Percentiles rank a stretch among this genome's conserved stretches.
These are phyloP conservation scores for Yarrowia sp. DNA, from an alignment of 805 yeast species.

Conservation along the genomic window DNA sequence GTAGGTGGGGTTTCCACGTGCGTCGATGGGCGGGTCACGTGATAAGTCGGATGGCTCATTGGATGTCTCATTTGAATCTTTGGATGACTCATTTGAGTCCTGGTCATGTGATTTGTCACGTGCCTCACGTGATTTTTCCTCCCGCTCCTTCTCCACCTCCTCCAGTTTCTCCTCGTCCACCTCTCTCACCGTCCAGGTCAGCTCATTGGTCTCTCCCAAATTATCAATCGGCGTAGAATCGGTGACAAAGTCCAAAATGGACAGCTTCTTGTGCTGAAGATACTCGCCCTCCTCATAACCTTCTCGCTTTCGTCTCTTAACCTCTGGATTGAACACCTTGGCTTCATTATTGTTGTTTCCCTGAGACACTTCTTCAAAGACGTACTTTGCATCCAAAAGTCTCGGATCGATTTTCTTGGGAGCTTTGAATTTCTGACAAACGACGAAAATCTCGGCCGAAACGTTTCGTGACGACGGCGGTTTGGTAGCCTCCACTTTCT, in stretches of 20 bases:
- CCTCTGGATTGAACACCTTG: constrained; percentile 92
- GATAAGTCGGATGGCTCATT: no score
- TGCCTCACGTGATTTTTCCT: no score
- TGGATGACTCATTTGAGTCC: no score
- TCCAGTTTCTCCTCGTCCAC: neutral
- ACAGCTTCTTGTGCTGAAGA: constrained; percentile 68
- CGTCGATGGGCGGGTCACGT: neutral
- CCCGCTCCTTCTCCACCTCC: neutral
- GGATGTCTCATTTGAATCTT: no score
- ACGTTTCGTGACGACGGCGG: constrained; percentile 99
- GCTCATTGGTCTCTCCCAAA: constrained; percentile 74
- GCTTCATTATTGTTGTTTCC: constrained; percentile 73
- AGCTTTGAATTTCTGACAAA: constrained; percentile 93
- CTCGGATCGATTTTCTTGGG: constrained; percentile 95
- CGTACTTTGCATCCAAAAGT: constrained; percentile 87
- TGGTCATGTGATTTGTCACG: no score
- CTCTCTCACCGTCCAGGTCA: constrained; percentile 50
- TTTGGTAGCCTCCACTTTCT: constrained; percentile 96
- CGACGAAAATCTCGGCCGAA: constrained; percentile 98
- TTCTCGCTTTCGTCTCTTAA: constrained; percentile 85
- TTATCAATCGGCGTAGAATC: constrained; percentile 83
- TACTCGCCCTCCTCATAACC: constrained; percentile 98
- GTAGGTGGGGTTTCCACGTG: constrained; percentile 39
- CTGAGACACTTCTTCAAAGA: constrained; percentile 86
- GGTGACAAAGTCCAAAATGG: constrained; percentile 80